A percentile compares a stretch with the other conserved stretches of the same genome.
These are phyloP conservation scores for Cryphonectria nitschkei DNA, from an alignment of 2,329 filamentous ascomycete species.

Conservation along the genomic window DNA sequence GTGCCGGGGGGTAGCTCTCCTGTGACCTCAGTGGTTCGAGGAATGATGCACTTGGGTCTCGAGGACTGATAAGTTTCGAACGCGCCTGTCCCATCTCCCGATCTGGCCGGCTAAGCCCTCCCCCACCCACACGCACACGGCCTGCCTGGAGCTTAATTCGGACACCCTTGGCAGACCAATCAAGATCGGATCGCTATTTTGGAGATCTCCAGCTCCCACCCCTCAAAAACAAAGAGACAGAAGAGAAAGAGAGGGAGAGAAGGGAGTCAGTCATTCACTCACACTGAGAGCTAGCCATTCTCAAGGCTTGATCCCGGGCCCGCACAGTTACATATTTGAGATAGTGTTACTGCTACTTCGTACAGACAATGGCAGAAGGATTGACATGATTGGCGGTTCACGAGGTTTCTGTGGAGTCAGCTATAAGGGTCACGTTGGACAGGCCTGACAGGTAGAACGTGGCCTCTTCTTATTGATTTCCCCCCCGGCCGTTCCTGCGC, in stretches of 20 bases:
- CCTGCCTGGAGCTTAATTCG: slow-evolving; percentile 22
- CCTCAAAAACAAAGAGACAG: neutral
- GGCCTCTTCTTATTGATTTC: slow-evolving; percentile 27
- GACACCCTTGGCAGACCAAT: slow-evolving; percentile 9
- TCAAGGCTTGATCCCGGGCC: slow-evolving; percentile 11
- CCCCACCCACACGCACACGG: neutral
- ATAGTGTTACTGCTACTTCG: neutral
- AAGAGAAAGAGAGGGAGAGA: neutral
- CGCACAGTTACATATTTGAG: neutral
- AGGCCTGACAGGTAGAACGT: slow-evolving; percentile 19
- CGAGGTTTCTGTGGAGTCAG: slow-evolving; percentile 22
- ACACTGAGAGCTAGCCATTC: neutral
- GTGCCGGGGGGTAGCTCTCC: neutral
- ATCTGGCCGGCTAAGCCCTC: neutral
- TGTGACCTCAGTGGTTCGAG: slow-evolving; percentile 9
- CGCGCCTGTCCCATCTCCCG: neutral
- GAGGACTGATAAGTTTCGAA: slow-evolving; percentile 12
- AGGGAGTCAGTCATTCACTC: neutral
- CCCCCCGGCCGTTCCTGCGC: slow-evolving; percentile 22
- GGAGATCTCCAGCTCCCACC: neutral
- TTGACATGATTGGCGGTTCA: slow-evolving; percentile 22
- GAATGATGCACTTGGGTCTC: neutral
- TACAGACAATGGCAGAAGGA: slow-evolving; percentile 17
- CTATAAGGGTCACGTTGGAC: slow-evolving; percentile 16
- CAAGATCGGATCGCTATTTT: slow-evolving; percentile 5